These are phyloP conservation scores for Wickerhamiella musiphila DNA, from an alignment of 805 yeast genomes.

Conservation along the genomic window DNA sequence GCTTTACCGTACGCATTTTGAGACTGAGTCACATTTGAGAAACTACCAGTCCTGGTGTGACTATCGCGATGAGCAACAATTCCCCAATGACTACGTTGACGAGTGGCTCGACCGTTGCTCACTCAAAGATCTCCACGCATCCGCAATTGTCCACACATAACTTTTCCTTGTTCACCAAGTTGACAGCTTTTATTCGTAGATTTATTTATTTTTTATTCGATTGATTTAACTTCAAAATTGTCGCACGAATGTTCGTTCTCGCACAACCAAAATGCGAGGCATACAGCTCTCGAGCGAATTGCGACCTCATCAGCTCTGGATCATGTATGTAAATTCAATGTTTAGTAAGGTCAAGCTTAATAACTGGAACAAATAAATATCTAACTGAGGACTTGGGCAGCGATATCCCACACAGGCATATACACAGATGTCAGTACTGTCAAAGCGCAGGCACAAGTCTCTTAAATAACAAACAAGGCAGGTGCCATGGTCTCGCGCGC, in stretches of 20 bases:
- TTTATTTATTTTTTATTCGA: too few species aligned
- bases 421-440: neutral
- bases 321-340: too few species aligned
- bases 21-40: constrained; percentile 11
- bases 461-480: neutral
- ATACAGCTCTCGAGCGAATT: too few species aligned
- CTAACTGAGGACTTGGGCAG: too few species aligned
- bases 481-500: constrained; percentile 20
- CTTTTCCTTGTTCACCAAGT: neutral
- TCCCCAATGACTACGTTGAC: constrained; percentile 16
- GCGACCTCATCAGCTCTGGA: too few species aligned
- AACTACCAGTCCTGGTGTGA: constrained; percentile 16
- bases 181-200: too few species aligned
- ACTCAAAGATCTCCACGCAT: constrained; percentile 8
- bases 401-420: too few species aligned
- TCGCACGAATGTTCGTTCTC: too few species aligned
- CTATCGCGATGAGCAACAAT: constrained; percentile 15
- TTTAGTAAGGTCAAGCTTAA: too few species aligned
- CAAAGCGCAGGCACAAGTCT: neutral
- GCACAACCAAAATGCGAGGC: too few species aligned
- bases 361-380: too few species aligned
- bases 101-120: constrained; percentile 18
- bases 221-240: too few species aligned
- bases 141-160: constrained; percentile 1
- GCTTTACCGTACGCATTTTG: constrained; percentile 12